A percentile compares a stretch with the other conserved stretches of the same genome.
These are phyloP conservation scores for Solanum virginianum DNA, from an alignment of 257 asterid species.

Conservation along the genomic window DNA sequence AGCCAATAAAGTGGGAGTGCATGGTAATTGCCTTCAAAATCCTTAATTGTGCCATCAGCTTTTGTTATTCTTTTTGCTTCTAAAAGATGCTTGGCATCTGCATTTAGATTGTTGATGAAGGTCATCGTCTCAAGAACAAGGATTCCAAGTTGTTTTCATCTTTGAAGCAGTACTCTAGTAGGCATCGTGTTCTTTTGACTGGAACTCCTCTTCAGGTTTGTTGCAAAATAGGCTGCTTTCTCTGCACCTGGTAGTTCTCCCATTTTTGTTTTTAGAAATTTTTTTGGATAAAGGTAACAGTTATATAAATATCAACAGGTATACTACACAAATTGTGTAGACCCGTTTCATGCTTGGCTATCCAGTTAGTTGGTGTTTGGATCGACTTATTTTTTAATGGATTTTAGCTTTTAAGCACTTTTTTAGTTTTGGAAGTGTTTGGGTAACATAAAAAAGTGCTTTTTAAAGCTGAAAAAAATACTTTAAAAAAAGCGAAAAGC, in stretches of 20 bases:
- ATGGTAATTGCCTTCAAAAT: constrained; percentile 45
- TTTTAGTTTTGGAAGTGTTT: too few relatives aligned
- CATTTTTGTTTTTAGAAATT: too few relatives aligned
- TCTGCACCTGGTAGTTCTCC: background rate
- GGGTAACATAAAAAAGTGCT: too few relatives aligned
- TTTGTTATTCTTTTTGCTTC: constrained; percentile 9
- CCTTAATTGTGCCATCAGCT: background rate
- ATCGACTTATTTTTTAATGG: too few relatives aligned
- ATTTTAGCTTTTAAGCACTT: too few relatives aligned
- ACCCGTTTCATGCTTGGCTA: background rate
- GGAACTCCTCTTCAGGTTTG: constrained; percentile 99
- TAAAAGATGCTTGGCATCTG: constrained; percentile 6
- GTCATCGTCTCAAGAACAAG: constrained; percentile 95
- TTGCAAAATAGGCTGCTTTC: background rate
- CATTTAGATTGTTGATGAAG: constrained; percentile 94
- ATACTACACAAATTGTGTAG: background rate
- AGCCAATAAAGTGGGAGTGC: constrained; percentile 94
- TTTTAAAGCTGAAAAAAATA: too few relatives aligned
- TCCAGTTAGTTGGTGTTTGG: background rate
- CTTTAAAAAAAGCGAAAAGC: too few relatives aligned
- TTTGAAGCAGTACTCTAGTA: constrained; percentile 67
- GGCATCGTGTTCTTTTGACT: constrained; percentile 89
- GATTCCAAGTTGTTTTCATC: constrained; percentile 82
- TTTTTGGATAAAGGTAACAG: too few relatives aligned
- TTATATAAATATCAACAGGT: too few relatives aligned